Conservation (phyloP, 495 filamentous ascomycete genomes). For the Arthonia radiata region DNA sequence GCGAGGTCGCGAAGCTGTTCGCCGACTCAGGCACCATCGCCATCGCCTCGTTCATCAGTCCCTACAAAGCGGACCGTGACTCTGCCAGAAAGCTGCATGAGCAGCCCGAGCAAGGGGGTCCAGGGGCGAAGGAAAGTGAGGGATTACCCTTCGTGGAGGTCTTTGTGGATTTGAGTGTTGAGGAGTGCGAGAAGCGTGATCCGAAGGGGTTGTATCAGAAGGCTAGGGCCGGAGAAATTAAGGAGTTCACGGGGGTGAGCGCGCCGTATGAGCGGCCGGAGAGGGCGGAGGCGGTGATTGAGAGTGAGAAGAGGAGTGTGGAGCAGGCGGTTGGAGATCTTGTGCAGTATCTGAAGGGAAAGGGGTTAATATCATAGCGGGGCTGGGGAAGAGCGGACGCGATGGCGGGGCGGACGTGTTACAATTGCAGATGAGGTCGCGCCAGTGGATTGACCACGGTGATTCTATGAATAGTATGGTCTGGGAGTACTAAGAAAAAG, state of each 20-base stretch:
- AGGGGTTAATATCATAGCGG: slow-evolving; percentile 39
- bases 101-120: slow-evolving; percentile 17
- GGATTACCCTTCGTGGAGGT: slow-evolving; percentile 77
- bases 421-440: no score
- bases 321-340: slow-evolving; percentile 71
- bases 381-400: no score
- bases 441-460: no score
- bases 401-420: no score
- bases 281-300: slow-evolving; percentile 63
- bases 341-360: slow-evolving; percentile 46
- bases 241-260: slow-evolving; percentile 87
- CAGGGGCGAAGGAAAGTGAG: slow-evolving; percentile 22
- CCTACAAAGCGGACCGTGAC: slow-evolving; percentile 65
- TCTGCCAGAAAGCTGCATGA: slow-evolving; percentile 61
- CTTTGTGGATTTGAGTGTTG: slow-evolving; percentile 65
- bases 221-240: slow-evolving; percentile 74
- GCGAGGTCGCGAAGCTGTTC: slow-evolving; percentile 91
- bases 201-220: slow-evolving; percentile 97
- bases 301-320: slow-evolving; percentile 49
- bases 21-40: slow-evolving; percentile 70
- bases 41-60: slow-evolving; percentile 91
- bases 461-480: no score
- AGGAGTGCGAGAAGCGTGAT: slow-evolving; percentile 80
- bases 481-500: no score
- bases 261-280: slow-evolving; percentile 85